Conservation (phyloP, 2,329 filamentous ascomycete genomes). For the Cercospora janseana region DNA sequence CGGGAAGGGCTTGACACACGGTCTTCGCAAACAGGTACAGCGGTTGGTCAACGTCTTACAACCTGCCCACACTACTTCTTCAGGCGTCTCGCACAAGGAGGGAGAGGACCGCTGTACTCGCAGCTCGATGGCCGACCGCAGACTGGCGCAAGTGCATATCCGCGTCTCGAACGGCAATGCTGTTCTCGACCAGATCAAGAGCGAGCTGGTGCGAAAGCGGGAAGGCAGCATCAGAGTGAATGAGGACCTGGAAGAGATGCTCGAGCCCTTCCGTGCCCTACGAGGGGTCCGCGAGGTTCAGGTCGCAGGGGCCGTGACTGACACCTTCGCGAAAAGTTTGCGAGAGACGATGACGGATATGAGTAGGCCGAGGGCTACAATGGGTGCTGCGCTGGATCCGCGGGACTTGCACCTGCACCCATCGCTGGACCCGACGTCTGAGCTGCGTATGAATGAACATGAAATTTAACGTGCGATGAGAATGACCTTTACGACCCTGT, state of each 20-base stretch:
- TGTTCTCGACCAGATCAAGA: conserved; percentile 34
- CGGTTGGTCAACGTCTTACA: conserved; percentile 43
- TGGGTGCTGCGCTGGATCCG: conserved; percentile 8
- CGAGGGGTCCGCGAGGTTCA: conserved; percentile 38
- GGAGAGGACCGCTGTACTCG: conserved; percentile 18
- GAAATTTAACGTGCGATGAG: conserved; percentile 9
- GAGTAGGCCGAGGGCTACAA: conserved; percentile 5
- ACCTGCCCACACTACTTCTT: background rate
- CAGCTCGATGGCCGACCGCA: conserved; percentile 6
- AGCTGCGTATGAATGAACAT: conserved; percentile 10
- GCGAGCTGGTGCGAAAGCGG: conserved; percentile 28
- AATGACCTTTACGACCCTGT: background rate
- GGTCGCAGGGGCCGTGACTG: conserved; percentile 42
- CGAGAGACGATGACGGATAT: conserved; percentile 37
- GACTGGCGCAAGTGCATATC: conserved; percentile 29
- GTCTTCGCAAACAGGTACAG: conserved; percentile 43
- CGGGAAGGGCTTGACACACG: conserved; percentile 45
- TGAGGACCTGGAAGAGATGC: conserved; percentile 42
- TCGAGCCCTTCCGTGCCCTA: conserved; percentile 44
- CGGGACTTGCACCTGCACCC: conserved; percentile 16
- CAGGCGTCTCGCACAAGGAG: background rate
- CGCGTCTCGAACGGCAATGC: conserved; percentile 36
- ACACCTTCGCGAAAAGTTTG: conserved; percentile 39
- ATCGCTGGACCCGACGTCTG: conserved; percentile 8
- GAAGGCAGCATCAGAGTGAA: conserved; percentile 35